These are phyloP conservation scores for Trichoderma harzianum DNA, from an alignment of 2,329 filamentous ascomycete species.

Conservation along the genomic window DNA sequence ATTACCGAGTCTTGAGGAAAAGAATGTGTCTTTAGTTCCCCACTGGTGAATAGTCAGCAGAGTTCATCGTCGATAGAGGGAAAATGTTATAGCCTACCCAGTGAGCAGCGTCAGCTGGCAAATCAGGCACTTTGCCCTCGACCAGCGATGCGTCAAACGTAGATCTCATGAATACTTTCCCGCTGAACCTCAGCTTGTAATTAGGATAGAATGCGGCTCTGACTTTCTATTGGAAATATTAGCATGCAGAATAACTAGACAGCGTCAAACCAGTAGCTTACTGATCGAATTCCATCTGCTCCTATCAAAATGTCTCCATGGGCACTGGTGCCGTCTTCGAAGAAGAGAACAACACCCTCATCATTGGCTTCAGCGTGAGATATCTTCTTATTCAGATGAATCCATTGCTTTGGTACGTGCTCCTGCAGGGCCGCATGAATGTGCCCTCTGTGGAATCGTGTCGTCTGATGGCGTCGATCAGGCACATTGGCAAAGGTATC, in stretches of 20 bases:
- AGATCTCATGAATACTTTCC: constrained; percentile 18
- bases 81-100: background rate
- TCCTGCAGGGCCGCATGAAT: constrained; percentile 45
- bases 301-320: constrained; percentile 47
- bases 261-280: constrained; percentile 27
- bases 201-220: constrained; percentile 13
- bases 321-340: constrained; percentile 42
- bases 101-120: constrained; percentile 20
- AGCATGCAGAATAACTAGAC: background rate
- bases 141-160: constrained; percentile 20
- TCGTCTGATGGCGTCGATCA: constrained; percentile 38
- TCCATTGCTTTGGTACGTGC: constrained; percentile 39
- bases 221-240: background rate
- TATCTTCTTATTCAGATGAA: constrained; percentile 44
- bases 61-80: background rate
- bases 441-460: constrained; percentile 46
- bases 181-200: constrained; percentile 17
- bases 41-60: constrained; percentile 19
- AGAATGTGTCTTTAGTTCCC: constrained; percentile 9
- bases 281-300: constrained; percentile 51
- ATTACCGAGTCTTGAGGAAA: constrained; percentile 37
- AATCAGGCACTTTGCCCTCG: constrained; percentile 16
- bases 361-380: constrained; percentile 26
- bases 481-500: constrained; percentile 40
- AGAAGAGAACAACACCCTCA: constrained; percentile 32